phyloP scores from a whole-genome alignment of 2,329 filamentous ascomycete genomes.

The Ophiocordyceps camponoti-leonardi region DNA sequence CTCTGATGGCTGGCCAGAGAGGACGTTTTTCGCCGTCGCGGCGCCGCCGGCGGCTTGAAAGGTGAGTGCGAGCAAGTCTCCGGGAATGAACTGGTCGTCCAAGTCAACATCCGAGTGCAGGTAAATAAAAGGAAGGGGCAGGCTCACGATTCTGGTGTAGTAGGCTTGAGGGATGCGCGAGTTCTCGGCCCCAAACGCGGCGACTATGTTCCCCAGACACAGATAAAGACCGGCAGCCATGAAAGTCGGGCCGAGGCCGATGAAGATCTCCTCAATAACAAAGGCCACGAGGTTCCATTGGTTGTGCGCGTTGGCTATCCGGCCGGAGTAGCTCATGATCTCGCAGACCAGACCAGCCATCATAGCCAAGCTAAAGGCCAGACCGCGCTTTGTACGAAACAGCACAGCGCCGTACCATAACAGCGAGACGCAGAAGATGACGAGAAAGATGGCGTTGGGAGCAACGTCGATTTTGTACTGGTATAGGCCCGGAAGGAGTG shows the following conservation, averaged over 20 bases:
- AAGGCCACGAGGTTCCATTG: background rate
- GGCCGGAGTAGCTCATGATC: background rate
- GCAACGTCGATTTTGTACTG: background rate
- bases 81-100: background rate
- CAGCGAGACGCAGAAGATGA: constrained; percentile 20
- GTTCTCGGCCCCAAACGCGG: background rate
- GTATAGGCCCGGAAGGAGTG: background rate
- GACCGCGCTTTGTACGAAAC: constrained; percentile 4
- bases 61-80: background rate
- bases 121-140: background rate
- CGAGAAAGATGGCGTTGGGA: background rate
- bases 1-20: background rate
- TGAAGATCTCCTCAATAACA: background rate
- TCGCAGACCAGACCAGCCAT: background rate
- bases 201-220: background rate
- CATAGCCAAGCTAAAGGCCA: background rate
- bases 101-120: background rate
- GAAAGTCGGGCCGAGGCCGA: background rate
- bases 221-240: background rate
- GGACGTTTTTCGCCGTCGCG: background rate
- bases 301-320: background rate
- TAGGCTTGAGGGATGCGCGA: background rate
- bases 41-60: background rate
- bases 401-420: constrained; percentile 23
- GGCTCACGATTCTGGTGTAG: background rate